Evolutionary conservation across 768 basidiomycete genomes (phyloP).

Genomic region (Floccularia luteovirens): DNA sequence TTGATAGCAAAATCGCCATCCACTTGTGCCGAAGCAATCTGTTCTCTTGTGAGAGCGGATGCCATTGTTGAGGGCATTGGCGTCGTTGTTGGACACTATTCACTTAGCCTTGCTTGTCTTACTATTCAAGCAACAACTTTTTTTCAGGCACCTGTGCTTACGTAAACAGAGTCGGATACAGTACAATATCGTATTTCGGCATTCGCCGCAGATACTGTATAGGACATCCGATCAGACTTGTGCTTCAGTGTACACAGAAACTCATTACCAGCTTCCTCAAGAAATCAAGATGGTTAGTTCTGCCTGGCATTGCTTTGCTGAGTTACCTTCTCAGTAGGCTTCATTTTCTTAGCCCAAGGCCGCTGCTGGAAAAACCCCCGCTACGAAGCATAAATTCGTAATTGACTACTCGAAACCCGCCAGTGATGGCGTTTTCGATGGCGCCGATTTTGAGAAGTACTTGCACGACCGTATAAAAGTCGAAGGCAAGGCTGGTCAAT

Average conservation of each 20-base stretch:
- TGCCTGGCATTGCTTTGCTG: constrained; percentile 67
- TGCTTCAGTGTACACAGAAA: neutral
- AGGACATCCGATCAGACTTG: no score
- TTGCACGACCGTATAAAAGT: constrained; percentile 93
- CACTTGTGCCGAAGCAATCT: constrained; percentile 69
- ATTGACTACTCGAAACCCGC: constrained; percentile 86
- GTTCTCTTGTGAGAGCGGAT: constrained; percentile 48
- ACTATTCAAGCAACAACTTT: no score
- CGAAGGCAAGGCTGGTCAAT: constrained; percentile 85
- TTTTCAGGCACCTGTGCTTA: no score
- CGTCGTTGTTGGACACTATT: neutral
- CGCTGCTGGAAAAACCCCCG: constrained; percentile 38
- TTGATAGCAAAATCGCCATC: constrained; percentile 78
- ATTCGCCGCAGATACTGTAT: no score
- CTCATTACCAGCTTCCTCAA: constrained; percentile 1
- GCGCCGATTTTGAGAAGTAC: constrained; percentile 72
- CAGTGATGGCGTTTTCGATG: constrained; percentile 47
- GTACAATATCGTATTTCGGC: no score
- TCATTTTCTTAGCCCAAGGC: constrained; percentile 43
- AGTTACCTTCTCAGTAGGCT: constrained; percentile 85
- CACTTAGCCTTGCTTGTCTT: no score
- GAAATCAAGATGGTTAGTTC: constrained; percentile 56
- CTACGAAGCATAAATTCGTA: constrained; percentile 63
- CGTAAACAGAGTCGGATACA: no score
- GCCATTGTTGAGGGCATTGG: constrained; percentile 24